Conservation (phyloP, 768 basidiomycete species). For the Calocybe cyanea region DNA sequence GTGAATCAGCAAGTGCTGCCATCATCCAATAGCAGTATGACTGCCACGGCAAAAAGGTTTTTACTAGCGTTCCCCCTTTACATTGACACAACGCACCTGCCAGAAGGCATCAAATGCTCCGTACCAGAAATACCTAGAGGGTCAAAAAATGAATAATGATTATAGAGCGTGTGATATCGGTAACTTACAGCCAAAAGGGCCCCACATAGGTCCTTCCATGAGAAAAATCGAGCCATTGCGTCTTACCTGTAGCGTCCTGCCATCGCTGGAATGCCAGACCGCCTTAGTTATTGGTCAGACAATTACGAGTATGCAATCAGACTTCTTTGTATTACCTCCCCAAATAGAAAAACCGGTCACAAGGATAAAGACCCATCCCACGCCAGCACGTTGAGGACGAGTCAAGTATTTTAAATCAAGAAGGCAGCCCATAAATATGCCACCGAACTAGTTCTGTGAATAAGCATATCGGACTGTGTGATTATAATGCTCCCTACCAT, state of each 20-base stretch:
- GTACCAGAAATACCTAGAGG: constrained; percentile 24
- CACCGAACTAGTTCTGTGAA: constrained; percentile 17
- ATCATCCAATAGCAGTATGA: constrained; percentile 28
- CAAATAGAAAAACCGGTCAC: constrained; percentile 24
- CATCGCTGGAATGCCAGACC: constrained; percentile 26
- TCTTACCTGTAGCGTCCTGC: constrained; percentile 19
- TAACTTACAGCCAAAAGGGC: constrained; percentile 25
- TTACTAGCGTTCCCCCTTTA: no score
- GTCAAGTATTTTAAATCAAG: constrained; percentile 25
- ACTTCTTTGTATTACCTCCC: constrained; percentile 21
- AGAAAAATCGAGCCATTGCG: constrained; percentile 24
- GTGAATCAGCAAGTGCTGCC: constrained; percentile 23
- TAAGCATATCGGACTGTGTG: neutral
- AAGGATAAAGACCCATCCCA: constrained; percentile 21
- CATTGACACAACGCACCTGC: constrained; percentile 16
- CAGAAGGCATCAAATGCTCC: constrained; percentile 27
- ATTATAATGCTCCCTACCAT: constrained; percentile 16
- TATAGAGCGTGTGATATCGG: neutral
- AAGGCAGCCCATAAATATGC: constrained; percentile 21
- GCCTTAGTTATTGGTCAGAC: constrained; percentile 7
- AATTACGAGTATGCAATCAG: neutral
- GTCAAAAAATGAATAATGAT: neutral
- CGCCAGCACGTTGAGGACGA: constrained; percentile 23
- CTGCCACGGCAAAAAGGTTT: constrained; percentile 8
- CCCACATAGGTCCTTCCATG: constrained; percentile 19